phyloP scores from a whole-genome alignment of 371 early-diverging fungal genomes.

The Parasitella parasitica region DNA sequence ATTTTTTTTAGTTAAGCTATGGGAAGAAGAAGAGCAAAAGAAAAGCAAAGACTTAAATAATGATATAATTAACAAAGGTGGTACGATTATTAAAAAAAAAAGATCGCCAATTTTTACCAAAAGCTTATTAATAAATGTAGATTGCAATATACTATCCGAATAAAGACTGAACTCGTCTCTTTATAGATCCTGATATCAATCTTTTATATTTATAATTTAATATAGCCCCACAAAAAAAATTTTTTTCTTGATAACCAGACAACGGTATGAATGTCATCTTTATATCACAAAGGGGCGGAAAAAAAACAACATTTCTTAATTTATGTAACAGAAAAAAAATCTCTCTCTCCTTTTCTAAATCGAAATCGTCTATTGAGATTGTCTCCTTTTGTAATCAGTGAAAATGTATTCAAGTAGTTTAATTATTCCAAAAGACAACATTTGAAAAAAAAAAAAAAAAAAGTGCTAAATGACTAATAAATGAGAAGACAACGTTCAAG shows the following conservation, averaged over 20 bases:
- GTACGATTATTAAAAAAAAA: neutral
- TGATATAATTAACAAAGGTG: neutral
- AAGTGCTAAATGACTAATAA: neutral
- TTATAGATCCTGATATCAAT: conserved; percentile 16
- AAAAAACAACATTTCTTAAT: too few species aligned
- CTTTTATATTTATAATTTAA: neutral
- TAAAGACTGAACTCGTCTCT: neutral
- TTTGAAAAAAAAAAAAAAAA: neutral
- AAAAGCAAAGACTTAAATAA: neutral
- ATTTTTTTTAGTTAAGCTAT: neutral
- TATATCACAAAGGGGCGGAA: neutral
- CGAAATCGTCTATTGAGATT: neutral
- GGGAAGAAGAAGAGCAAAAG: neutral
- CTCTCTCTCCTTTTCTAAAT: neutral
- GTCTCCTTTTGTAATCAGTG: neutral
- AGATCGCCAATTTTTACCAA: neutral
- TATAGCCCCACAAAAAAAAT: neutral
- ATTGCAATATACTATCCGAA: conserved; percentile 19
- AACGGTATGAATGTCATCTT: neutral
- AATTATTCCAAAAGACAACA: too few species aligned
- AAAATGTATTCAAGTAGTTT: too few species aligned
- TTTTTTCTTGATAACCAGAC: neutral
- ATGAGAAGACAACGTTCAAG: neutral
- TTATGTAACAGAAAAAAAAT: too few species aligned
- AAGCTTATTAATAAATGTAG: conserved; percentile 7